Evolutionary conservation across 768 basidiomycete species (phyloP), one percentile per base, ranked within the genome.

Genomic region (Suillus subaureus): DNA sequence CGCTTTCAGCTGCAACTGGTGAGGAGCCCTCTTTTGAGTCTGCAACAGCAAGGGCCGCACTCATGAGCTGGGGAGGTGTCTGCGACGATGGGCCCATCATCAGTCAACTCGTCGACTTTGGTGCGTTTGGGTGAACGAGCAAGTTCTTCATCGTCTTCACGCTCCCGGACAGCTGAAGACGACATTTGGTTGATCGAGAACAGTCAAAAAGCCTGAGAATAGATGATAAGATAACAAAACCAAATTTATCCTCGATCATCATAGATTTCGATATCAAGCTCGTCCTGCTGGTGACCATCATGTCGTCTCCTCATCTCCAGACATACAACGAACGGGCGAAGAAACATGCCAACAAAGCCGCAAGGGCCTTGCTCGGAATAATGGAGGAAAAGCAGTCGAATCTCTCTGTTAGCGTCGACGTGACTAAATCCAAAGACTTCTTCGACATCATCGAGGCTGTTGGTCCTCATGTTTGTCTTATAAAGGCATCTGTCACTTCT

Each of bases 331-430:
- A 87, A 69, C 83, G 93, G 28, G 88, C 87, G 4, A 72, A 73
- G 31, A 81, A 77, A 37, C 86, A 91, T 66, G 67, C 69, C 5
- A 97, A 97, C 74, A 87, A 91, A 6, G 88, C 95, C 9, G 95
- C 96, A 0, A 89, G 83, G 71, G 78, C 85, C 4, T 85, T 98
- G 11, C 85, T 99, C 23, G 84, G 87, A 73, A 88, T 89, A 5
- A 94, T 98, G 78, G 92, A 88, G 68, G 83, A 90, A 66, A 99
- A 99, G 77, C 83, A 89, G 72, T 85, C 93, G 11, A 99, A 99
- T 75, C 88, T 99, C 18, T 94, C 95, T 47, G 93, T 99, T 66
- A 96, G 94, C 71, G 94, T 99, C 33, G 97, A 99, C 81, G 95
- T 99, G 47, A 92, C 93, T 6, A 89, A 83, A 60, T 83, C 87